Conservation (phyloP, 1,284 basidiomycete genomes). For the Boletus subluridellus region DNA sequence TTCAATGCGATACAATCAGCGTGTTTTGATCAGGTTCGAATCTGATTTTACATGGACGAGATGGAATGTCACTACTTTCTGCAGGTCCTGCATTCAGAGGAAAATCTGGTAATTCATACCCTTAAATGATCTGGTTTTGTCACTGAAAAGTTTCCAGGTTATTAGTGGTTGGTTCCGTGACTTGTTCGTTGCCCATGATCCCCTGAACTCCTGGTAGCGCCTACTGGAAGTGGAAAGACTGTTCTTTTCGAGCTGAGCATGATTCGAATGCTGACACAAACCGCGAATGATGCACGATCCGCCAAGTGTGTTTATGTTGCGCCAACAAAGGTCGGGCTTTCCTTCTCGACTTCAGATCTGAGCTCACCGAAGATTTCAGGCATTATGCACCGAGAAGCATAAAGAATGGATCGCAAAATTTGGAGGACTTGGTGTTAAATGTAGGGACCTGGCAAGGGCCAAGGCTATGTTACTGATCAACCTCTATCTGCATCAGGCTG, state of each 20-base stretch:
- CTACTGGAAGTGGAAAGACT: constrained; percentile 91
- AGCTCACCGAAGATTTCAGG: constrained; percentile 43
- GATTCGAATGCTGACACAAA: constrained; percentile 66
- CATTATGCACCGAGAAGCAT: constrained; percentile 81
- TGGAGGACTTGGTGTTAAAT: constrained; percentile 67
- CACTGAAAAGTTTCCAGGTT: constrained; percentile 45
- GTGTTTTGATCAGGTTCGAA: constrained; percentile 70
- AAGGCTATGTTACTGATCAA: background rate
- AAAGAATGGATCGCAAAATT: constrained; percentile 86
- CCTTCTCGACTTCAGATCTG: background rate
- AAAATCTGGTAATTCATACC: constrained; percentile 63
- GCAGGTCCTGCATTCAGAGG: constrained; percentile 64
- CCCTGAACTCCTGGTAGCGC: constrained; percentile 50
- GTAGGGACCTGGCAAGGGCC: constrained; percentile 39
- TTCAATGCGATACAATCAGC: constrained; percentile 90
- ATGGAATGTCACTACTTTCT: background rate
- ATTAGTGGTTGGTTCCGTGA: constrained; percentile 61
- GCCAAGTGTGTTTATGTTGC: constrained; percentile 89
- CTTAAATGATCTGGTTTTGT: background rate
- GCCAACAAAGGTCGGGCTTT: constrained; percentile 73
- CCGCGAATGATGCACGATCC: constrained; percentile 35
- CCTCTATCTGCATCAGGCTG: constrained; percentile 50
- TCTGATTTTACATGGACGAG: background rate
- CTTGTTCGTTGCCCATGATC: constrained; percentile 2
- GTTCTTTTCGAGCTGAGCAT: constrained; percentile 91